A percentile compares a stretch with the other conserved stretches of the same genome.
phyloP scores from a whole-genome alignment of 768 basidiomycete species.

The Solioccasus polychromus region DNA sequence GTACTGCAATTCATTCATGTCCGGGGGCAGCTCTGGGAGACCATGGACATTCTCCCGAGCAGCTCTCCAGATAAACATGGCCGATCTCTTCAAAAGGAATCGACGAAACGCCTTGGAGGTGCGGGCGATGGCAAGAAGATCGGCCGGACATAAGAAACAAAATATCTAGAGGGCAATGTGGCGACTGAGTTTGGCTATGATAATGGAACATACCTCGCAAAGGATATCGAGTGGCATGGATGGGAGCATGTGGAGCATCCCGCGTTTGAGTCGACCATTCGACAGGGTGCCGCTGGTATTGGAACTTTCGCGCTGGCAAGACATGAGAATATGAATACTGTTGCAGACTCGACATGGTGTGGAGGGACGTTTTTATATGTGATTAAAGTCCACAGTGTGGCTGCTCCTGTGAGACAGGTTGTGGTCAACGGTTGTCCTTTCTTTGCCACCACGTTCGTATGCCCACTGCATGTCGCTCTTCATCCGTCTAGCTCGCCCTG shows the following conservation, averaged over 20 bases:
- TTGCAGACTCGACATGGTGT: background rate
- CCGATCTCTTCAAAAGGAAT: conserved; percentile 35
- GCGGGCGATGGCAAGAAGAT: conserved; percentile 45
- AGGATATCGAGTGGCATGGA: conserved; percentile 31
- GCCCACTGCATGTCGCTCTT: conserved; percentile 48
- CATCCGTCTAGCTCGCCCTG: conserved; percentile 45
- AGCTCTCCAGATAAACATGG: conserved; percentile 31
- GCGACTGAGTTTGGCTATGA: background rate
- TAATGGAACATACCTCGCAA: conserved; percentile 18
- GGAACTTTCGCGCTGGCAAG: background rate
- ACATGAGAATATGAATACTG: conserved; percentile 11
- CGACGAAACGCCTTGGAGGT: conserved; percentile 39
- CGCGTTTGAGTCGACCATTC: conserved; percentile 12
- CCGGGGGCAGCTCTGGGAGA: conserved; percentile 45
- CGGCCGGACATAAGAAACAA: conserved; percentile 40
- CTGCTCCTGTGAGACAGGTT: too few species aligned
- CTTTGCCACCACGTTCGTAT: background rate
- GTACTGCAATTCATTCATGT: conserved; percentile 48
- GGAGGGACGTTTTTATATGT: background rate
- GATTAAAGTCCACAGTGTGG: background rate
- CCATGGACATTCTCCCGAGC: conserved; percentile 36
- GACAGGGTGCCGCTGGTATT: background rate
- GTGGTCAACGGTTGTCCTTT: background rate
- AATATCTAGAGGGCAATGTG: conserved; percentile 37
- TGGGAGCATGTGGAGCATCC: conserved; percentile 30